Evolutionary conservation across 768 basidiomycete species (phyloP).

Genomic region (Hydnum rufescens): DNA sequence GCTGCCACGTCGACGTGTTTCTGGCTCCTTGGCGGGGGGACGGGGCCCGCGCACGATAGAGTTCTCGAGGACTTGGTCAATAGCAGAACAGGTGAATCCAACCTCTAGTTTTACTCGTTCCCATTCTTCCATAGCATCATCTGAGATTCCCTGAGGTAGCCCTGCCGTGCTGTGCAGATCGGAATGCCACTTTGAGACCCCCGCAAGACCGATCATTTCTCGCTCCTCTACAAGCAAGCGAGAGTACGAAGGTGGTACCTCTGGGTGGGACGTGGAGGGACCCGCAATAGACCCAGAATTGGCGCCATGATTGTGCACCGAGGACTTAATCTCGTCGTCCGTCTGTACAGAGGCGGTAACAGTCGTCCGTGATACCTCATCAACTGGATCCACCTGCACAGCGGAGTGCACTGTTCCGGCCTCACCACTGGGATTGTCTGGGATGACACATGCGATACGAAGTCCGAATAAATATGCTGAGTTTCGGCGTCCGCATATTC

Average conservation of each 20-base stretch:
- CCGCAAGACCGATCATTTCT: slow-evolving; percentile 28
- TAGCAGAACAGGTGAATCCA: slow-evolving; percentile 54
- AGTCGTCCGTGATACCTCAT: neutral
- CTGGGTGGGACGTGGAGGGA: slow-evolving; percentile 12
- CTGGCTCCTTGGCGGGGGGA: neutral
- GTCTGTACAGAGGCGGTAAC: neutral
- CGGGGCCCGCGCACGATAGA: slow-evolving; percentile 3
- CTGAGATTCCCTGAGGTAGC: slow-evolving; percentile 32
- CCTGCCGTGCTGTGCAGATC: slow-evolving; percentile 18
- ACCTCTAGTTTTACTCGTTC: slow-evolving; percentile 58
- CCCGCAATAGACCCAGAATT: slow-evolving; percentile 23
- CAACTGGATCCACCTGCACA: neutral
- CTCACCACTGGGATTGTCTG: slow-evolving; percentile 37
- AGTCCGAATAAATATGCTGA: slow-evolving; percentile 43
- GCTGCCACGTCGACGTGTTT: neutral
- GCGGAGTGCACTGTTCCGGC: no score
- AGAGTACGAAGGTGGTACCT: slow-evolving; percentile 45
- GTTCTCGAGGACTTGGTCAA: slow-evolving; percentile 42
- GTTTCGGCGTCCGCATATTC: slow-evolving; percentile 59
- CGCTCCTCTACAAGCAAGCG: slow-evolving; percentile 29
- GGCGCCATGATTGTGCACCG: slow-evolving; percentile 18
- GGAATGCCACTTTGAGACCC: slow-evolving; percentile 51
- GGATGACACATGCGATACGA: slow-evolving; percentile 25
- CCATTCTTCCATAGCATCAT: slow-evolving; percentile 59
- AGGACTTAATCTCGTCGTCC: no score